A percentile compares a stretch with the other conserved stretches of the same genome.
Conservation (phyloP, 2,329 filamentous ascomycete species). For the Fusarium abutilonis region DNA sequence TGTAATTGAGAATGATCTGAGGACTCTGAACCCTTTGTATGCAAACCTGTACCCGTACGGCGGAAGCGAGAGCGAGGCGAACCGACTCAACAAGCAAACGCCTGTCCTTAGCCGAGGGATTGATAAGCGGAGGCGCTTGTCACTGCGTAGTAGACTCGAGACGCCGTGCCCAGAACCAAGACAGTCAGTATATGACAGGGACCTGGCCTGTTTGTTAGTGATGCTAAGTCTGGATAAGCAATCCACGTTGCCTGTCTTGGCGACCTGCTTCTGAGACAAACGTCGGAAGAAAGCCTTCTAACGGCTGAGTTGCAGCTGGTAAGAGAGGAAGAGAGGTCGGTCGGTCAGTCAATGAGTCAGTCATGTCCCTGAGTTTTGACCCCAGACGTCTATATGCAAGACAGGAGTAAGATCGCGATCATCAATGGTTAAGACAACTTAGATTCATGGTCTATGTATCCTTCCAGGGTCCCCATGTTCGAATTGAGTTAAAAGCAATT, state of each 20-base stretch:
- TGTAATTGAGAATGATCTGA: constrained; percentile 6
- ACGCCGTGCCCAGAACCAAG: constrained; percentile 8
- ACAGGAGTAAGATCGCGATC: constrained; percentile 12
- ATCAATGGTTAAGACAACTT: constrained; percentile 6
- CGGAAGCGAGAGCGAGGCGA: constrained; percentile 28
- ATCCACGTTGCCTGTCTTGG: constrained; percentile 29
- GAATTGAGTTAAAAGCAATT: neutral
- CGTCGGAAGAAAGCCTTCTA: constrained; percentile 25
- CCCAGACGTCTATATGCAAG: constrained; percentile 15
- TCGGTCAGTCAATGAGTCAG: neutral
- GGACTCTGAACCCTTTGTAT: neutral
- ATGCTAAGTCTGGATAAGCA: constrained; percentile 32
- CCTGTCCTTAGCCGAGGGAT: constrained; percentile 37
- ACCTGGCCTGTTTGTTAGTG: constrained; percentile 24
- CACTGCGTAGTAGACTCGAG: constrained; percentile 15
- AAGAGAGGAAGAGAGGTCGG: neutral
- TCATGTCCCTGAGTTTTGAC: neutral
- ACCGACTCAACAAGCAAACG: constrained; percentile 17
- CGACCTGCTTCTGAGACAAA: constrained; percentile 38
- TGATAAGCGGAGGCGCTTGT: constrained; percentile 38
- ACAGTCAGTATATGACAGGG: constrained; percentile 25
- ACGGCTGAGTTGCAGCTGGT: neutral
- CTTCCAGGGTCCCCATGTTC: constrained; percentile 4
- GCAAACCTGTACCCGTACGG: constrained; percentile 6
- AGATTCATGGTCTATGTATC: neutral